Conservation (phyloP, 495 filamentous ascomycete species). For the Neurospora cerealis region DNA sequence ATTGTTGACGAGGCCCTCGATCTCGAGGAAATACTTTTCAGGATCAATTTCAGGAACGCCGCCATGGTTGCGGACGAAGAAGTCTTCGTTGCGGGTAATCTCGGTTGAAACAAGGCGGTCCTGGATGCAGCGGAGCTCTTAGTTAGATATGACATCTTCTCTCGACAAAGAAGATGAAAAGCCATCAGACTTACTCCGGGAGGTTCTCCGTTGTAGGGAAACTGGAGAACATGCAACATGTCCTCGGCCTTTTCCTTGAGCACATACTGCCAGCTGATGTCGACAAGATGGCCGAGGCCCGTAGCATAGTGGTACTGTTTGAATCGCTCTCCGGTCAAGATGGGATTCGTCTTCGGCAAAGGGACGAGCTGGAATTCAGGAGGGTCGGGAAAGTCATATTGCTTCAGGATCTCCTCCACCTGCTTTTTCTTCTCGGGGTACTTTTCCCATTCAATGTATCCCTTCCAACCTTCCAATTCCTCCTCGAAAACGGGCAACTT, state of each 20-base stretch:
- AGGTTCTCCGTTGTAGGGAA: slow-evolving; percentile 63
- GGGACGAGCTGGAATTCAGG: slow-evolving; percentile 53
- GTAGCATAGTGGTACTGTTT: slow-evolving; percentile 55
- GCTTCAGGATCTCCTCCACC: slow-evolving; percentile 45
- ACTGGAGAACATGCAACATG: slow-evolving; percentile 60
- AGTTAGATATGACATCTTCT: neutral
- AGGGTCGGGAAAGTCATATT: slow-evolving; percentile 44
- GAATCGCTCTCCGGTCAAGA: slow-evolving; percentile 52
- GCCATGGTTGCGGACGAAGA: slow-evolving; percentile 61
- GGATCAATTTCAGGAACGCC: slow-evolving; percentile 50
- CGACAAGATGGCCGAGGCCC: slow-evolving; percentile 38
- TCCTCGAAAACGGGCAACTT: slow-evolving; percentile 12
- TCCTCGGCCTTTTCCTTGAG: slow-evolving; percentile 50
- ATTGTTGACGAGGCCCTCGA: slow-evolving; percentile 48
- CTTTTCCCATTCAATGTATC: slow-evolving; percentile 60
- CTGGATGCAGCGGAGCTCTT: neutral
- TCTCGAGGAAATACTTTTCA: slow-evolving; percentile 37
- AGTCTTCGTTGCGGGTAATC: slow-evolving; percentile 49
- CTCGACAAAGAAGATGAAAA: neutral
- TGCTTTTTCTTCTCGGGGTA: slow-evolving; percentile 54
- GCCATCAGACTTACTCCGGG: slow-evolving; percentile 21
- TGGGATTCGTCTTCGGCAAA: slow-evolving; percentile 52
- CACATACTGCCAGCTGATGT: slow-evolving; percentile 50
- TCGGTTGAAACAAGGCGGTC: slow-evolving; percentile 20
- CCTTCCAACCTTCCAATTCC: slow-evolving; percentile 17